phyloP scores from a whole-genome alignment of 176 grass and related monocot genomes.

The Musa troglodytarum region DNA sequence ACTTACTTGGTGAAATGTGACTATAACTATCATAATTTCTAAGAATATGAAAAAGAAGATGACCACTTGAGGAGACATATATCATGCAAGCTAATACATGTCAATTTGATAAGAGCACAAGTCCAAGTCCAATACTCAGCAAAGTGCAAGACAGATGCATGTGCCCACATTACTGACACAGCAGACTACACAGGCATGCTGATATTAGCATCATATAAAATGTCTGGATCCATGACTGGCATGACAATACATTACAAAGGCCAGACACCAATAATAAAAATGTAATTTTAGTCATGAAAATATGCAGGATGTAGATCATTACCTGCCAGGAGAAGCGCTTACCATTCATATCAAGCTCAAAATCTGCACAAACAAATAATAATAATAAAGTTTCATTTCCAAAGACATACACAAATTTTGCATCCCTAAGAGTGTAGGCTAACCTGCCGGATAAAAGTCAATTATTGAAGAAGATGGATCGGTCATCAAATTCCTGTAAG shows the following conservation, averaged over 20 bases:
- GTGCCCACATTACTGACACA: not conserved
- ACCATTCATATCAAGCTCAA: conserved; percentile 39
- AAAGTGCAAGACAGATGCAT: not conserved
- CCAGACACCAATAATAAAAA: not conserved
- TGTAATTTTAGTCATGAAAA: not conserved
- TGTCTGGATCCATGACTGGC: not conserved
- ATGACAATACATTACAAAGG: not conserved
- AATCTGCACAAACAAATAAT: conserved; percentile 27
- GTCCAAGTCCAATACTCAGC: no score
- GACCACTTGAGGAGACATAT: no score
- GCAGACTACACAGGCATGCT: not conserved
- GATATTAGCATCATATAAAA: not conserved
- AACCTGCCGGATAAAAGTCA: conserved; percentile 45
- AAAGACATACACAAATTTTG: not conserved
- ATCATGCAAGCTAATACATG: no score
- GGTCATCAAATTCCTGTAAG: conserved; percentile 40
- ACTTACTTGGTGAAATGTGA: not conserved
- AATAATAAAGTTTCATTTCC: not conserved
- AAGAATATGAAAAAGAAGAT: no score
- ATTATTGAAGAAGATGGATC: conserved; percentile 36
- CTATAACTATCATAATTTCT: no score
- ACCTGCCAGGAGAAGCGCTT: conserved; percentile 37
- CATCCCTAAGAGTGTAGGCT: not conserved
- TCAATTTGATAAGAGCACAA: no score
- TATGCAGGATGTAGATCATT: not conserved